Base-by-base conservation (phyloP, 192 early-diverging fungal species). In the Diversispora epigaea region DNA sequence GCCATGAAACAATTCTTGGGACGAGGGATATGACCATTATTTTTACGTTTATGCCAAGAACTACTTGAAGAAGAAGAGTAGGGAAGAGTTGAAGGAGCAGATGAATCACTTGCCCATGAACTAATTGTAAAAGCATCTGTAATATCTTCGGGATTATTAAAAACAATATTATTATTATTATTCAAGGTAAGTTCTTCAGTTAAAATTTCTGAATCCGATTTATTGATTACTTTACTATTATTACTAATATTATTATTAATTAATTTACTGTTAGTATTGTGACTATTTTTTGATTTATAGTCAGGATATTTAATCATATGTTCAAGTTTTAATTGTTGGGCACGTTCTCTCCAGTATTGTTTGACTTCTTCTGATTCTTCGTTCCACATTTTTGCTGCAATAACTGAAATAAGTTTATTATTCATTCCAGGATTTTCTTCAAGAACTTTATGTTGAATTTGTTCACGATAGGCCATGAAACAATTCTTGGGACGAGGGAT, bases 381-480 rank as follows among this genome's bases (percentile, higher is more conserved):
- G 25, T 71, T 79, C 82, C 82, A 83, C 11, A 45, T 61, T 19
- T 55, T 0, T 46, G 79, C 82, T 0, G 78, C 46, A 14, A 76
- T 77, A 12, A 76, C 21, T 0, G 82, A 83, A 3, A 80, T 68
- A 4, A 65, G 17, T 9, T 79, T 68, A 10, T 79, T 79, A 50
- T 77, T 76, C 32, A 80, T 17, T 8, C 78, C 77, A 14, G 66
- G 54, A 32, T 65, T 74, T 11, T 64, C 21, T 25, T 52, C 44
- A 2, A 76, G 71, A 12, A 72, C 41, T 11, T 80, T 73, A 14
- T 81, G 84, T 68, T 87, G 80, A 56, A 90, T 84, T n/a, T 89
- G 84, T 56, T 68, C 80, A 39, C 82, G 79, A 50, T 79, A 83
- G n/a, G 80, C 75, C 10, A 83, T 43, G 32, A 83, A 83, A 6